phyloP scores from a whole-genome alignment of 129 eudicot species.

The Apium graveolens region DNA sequence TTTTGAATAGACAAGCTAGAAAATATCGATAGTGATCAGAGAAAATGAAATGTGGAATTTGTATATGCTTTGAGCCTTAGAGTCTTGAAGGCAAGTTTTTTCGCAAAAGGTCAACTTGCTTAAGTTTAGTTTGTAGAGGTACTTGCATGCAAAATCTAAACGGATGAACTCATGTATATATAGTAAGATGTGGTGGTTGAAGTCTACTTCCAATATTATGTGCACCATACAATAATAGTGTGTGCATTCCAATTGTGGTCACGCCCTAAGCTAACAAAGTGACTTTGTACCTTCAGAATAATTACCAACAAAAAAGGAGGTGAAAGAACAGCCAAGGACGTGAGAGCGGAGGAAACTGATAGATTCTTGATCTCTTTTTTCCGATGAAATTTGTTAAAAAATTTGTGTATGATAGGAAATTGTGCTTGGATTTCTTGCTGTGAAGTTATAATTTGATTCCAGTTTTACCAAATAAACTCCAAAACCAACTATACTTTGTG shows the following conservation, averaged over 20 bases:
- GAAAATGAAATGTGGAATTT: neutral
- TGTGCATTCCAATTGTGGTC: neutral
- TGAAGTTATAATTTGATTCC: too few species aligned
- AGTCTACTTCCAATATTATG: neutral
- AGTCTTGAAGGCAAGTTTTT: neutral
- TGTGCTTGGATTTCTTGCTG: neutral
- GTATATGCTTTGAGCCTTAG: neutral
- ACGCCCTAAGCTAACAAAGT: neutral
- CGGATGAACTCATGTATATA: conserved; percentile 18
- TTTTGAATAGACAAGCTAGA: neutral
- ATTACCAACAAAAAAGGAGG: neutral
- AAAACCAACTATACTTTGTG: too few species aligned
- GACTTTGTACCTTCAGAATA: neutral
- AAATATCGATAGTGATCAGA: neutral
- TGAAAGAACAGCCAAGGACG: neutral
- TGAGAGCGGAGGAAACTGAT: neutral
- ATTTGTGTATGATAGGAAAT: neutral
- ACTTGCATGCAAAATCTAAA: conserved; percentile 18
- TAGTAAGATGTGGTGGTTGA: conserved; percentile 17
- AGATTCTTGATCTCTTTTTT: too few species aligned
- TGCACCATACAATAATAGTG: conserved; percentile 10
- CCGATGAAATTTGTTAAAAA: neutral
- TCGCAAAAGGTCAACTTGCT: conserved; percentile 8
- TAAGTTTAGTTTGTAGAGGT: neutral
- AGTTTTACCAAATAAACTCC: too few species aligned